Base-by-base conservation (phyloP, 768 basidiomycete genomes). In the Macrolepiota fuliginosa region DNA sequence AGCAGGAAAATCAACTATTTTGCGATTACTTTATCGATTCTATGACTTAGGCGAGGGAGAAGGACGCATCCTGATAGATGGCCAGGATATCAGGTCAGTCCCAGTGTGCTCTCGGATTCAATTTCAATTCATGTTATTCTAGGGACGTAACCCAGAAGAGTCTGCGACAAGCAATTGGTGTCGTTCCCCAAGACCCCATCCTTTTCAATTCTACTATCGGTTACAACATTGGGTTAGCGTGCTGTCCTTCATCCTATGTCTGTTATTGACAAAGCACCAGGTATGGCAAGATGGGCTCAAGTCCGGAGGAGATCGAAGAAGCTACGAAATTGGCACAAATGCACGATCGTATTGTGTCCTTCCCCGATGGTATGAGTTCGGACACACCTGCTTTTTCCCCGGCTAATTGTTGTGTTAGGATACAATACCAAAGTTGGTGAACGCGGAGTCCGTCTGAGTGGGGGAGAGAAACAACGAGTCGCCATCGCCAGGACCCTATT, bases 351-450 rank as follows among this genome's bases (percentile, higher is more conserved):
- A 91, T 97, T 67, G 72, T 88, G 74, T 78, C 80, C 45, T 96
- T 96, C 83, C 89, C 92, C 3, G 92, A 94, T 62, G 86, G 85
- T 72, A 32, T 32, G 63, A 53, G 65, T 29, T 15, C 15, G 15
- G 10, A 50, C 32, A 12, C 25, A 37, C 45, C 1, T 37, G 36
- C 22, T 36, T 58, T 59, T 49, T 63, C 9, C 25, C 54, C 52
- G 49, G 6, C 15, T 61, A 10, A 61, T 17, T 24, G 15, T 39
- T 58, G 29, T 46, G 36, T 3, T 50, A 81, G 82, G 83, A 6
- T 96, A 95, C 70, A 83, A 91, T 35, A 96, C 94, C 22, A 86
- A 88, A 67, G 88, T 95, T 35, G 94, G 94, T n/a, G 94, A 96
- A 74, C 81, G 94, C 24, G 94, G 94, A 19, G 84, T 95, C 17